Evolutionary conservation across 805 yeast species (phyloP).

Genomic region (Candida gorgasii): DNA sequence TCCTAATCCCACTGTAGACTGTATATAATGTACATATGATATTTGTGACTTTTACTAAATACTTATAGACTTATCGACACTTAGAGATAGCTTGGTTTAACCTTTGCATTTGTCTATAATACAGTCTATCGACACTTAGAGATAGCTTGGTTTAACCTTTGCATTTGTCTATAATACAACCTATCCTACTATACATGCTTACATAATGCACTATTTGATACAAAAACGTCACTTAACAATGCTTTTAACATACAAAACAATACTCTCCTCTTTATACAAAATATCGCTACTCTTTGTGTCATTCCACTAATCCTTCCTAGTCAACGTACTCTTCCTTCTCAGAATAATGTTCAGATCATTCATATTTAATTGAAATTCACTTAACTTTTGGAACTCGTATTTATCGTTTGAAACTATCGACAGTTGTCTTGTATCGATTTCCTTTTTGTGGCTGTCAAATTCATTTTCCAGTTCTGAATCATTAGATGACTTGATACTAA

Average conservation of each 20-base stretch:
- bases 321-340: constrained; percentile 42
- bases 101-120: no score
- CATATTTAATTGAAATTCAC: constrained; percentile 58
- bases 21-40: background rate
- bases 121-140: no score
- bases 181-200: background rate
- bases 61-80: no score
- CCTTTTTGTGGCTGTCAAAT: constrained; percentile 22
- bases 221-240: no score
- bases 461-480: constrained; percentile 16
- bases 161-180: no score
- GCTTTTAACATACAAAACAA: no score
- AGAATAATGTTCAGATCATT: constrained; percentile 65
- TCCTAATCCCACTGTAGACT: constrained; percentile 14
- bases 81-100: no score
- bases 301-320: constrained; percentile 6
- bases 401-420: constrained; percentile 42
- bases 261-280: no score
- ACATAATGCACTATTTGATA: no score
- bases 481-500: constrained; percentile 14
- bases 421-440: constrained; percentile 38
- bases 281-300: no score
- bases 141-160: no score
- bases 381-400: constrained; percentile 13
- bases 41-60: no score